Percentiles rank a stretch among this genome's conserved stretches.
Conservation (phyloP, 768 basidiomycete genomes). For the Macrolepiota albuminosa region DNA sequence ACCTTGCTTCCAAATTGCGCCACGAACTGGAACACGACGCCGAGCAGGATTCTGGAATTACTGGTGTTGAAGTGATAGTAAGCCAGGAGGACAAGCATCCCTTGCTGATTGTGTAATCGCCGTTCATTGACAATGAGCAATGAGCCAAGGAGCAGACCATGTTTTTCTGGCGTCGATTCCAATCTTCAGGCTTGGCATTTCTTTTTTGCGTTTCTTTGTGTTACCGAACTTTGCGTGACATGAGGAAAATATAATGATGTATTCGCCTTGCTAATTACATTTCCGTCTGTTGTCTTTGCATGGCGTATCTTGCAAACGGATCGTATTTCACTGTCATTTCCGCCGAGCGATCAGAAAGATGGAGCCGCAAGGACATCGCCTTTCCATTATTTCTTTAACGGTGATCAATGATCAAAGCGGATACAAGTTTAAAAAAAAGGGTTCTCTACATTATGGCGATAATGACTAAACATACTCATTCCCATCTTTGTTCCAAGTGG, state of each 20-base stretch:
- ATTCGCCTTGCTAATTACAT: background rate
- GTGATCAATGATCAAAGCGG: background rate
- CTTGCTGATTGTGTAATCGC: slow-evolving; percentile 54
- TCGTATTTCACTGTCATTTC: background rate
- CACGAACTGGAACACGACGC: slow-evolving; percentile 40
- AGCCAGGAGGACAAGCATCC: slow-evolving; percentile 76
- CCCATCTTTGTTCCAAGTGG: too few species aligned
- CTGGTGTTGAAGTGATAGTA: slow-evolving; percentile 58
- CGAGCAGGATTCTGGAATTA: slow-evolving; percentile 27
- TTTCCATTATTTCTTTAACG: background rate
- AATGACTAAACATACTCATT: background rate
- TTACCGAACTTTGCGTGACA: background rate
- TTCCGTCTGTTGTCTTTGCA: background rate
- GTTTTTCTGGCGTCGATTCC: background rate
- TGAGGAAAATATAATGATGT: background rate
- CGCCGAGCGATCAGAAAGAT: background rate
- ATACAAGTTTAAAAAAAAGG: background rate
- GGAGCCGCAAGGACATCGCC: background rate
- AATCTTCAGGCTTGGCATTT: background rate
- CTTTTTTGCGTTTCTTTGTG: background rate
- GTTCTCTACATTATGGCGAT: background rate
- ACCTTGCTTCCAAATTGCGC: slow-evolving; percentile 61
- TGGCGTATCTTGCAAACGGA: too few species aligned
- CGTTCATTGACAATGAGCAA: background rate
- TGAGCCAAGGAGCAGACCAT: background rate